Conservation (phyloP, 768 basidiomycete genomes). For the Lentinula boryana region DNA sequence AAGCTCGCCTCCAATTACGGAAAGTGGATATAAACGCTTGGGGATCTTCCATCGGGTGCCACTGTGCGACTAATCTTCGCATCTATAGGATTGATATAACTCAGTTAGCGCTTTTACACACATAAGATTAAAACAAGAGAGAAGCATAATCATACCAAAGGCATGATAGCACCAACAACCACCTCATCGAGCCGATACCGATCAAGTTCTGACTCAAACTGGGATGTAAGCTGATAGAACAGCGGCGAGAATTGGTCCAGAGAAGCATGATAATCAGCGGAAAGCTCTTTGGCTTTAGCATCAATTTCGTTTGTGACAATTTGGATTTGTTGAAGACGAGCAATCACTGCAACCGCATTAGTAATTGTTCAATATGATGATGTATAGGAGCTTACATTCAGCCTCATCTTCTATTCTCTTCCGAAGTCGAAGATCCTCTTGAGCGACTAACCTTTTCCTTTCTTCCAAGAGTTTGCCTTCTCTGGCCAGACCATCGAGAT, state of each 20-base stretch:
- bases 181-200: constrained; percentile 83
- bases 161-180: constrained; percentile 87
- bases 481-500: constrained; percentile 82
- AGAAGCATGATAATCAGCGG: constrained; percentile 62
- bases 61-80: constrained; percentile 64
- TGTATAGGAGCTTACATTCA: constrained; percentile 43
- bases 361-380: background rate
- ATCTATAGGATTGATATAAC: constrained; percentile 29
- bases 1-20: constrained; percentile 60
- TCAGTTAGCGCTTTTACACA: no score
- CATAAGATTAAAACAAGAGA: background rate
- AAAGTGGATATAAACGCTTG: constrained; percentile 58
- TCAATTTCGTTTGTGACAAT: constrained; percentile 70
- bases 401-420: constrained; percentile 74
- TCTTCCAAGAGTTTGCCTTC: constrained; percentile 85
- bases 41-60: constrained; percentile 84
- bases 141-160: constrained; percentile 40
- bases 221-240: constrained; percentile 65
- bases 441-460: constrained; percentile 62
- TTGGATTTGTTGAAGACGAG: constrained; percentile 71
- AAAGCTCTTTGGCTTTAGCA: constrained; percentile 54
- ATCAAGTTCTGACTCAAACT: constrained; percentile 72
- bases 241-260: constrained; percentile 68
- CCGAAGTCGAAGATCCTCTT: constrained; percentile 66
- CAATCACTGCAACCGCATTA: constrained; percentile 49